A percentile compares a stretch with the other conserved stretches of the same genome.
Conservation (phyloP, 176 grass and related monocot species). For the Saccharum spontaneum region DNA sequence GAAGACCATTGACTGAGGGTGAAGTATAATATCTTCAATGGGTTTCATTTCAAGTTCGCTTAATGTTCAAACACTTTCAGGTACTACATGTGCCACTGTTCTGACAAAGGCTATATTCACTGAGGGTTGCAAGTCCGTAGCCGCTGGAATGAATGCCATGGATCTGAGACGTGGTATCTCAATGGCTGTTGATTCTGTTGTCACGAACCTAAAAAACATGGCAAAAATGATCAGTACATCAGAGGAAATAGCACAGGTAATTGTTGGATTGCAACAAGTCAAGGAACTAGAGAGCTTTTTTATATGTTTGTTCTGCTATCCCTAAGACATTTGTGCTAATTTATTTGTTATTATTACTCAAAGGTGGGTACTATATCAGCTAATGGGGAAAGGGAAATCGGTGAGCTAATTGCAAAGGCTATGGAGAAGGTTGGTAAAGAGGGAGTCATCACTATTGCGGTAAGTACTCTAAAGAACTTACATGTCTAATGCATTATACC, state of each 20-base stretch:
- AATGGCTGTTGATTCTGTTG: conserved; percentile 85
- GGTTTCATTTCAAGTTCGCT: background rate
- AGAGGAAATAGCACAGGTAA: conserved; percentile 89
- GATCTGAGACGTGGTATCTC: conserved; percentile 86
- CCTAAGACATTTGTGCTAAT: conserved; percentile 35
- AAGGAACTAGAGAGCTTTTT: conserved; percentile 23
- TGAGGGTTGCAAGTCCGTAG: conserved; percentile 86
- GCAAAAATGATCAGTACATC: conserved; percentile 87
- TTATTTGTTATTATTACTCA: conserved; percentile 11
- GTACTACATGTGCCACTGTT: conserved; percentile 86
- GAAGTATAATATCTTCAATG: background rate
- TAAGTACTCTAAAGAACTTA: conserved; percentile 41
- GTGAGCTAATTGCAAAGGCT: conserved; percentile 92
- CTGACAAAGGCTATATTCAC: conserved; percentile 88
- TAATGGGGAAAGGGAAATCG: conserved; percentile 92
- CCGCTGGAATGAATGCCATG: conserved; percentile 88
- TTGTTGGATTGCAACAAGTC: conserved; percentile 40
- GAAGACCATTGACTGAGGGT: background rate
- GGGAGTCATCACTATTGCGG: conserved; percentile 82
- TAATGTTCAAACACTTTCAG: conserved; percentile 38
- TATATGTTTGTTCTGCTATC: conserved; percentile 39
- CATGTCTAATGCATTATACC: background rate
- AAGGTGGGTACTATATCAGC: conserved; percentile 92
- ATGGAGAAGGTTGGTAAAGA: conserved; percentile 98
- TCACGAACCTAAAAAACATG: conserved; percentile 80